Conservation (phyloP, 495 filamentous ascomycete species). For the Neurospora sp. region DNA sequence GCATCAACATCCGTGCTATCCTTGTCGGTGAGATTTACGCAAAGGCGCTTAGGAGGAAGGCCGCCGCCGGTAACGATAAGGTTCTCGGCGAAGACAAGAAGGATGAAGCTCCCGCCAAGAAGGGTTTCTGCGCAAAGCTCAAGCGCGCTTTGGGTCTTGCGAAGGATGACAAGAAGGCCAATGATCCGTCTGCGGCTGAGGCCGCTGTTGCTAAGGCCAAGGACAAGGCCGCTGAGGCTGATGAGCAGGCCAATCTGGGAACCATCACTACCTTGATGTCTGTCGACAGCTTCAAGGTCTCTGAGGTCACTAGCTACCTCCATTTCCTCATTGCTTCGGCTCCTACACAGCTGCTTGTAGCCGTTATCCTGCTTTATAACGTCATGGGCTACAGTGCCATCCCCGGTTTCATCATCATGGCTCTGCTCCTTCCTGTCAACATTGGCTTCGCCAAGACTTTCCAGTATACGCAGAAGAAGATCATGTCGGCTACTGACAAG, state of each 20-base stretch:
- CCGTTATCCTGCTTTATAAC: slow-evolving; percentile 61
- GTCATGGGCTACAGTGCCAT: slow-evolving; percentile 91
- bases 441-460: slow-evolving; percentile 77
- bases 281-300: slow-evolving; percentile 97
- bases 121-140: slow-evolving; percentile 36
- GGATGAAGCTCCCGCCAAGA: slow-evolving; percentile 28
- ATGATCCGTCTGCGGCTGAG: slow-evolving; percentile 8
- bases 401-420: slow-evolving; percentile 89
- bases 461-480: slow-evolving; percentile 71
- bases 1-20: slow-evolving; percentile 84
- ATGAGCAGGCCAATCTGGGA: slow-evolving; percentile 79
- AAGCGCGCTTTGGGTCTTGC: slow-evolving; percentile 50
- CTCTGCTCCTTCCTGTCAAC: slow-evolving; percentile 79
- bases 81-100: slow-evolving; percentile 45
- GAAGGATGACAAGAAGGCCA: slow-evolving; percentile 36
- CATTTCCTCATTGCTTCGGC: slow-evolving; percentile 84
- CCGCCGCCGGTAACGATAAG: slow-evolving; percentile 63
- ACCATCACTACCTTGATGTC: slow-evolving; percentile 99
- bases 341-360: slow-evolving; percentile 72
- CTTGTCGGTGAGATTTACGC: slow-evolving; percentile 97
- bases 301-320: slow-evolving; percentile 82
- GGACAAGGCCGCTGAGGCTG: slow-evolving; percentile 32
- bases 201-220: slow-evolving; percentile 24
- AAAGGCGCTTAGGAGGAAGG: slow-evolving; percentile 89
- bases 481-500: slow-evolving; percentile 90